Percentiles rank a stretch among this genome's conserved stretches.
Conservation (phyloP, 352 stramenopile species). For the Phytophthora sansomeana region DNA sequence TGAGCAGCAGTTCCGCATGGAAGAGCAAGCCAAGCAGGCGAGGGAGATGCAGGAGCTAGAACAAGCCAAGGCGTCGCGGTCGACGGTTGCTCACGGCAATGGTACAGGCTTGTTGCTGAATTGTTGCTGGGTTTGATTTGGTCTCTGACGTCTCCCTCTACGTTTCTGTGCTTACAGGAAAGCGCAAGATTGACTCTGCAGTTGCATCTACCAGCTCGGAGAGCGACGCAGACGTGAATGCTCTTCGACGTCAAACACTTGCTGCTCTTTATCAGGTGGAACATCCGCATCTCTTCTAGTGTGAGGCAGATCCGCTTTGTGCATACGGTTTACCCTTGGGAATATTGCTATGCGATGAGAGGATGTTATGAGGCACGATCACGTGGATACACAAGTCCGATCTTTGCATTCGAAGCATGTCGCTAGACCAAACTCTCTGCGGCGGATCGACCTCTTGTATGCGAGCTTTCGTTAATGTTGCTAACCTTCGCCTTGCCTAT, state of each 20-base stretch:
- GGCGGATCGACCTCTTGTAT: conserved; percentile 5
- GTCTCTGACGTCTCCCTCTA: neutral
- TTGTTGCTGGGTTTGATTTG: conserved; percentile 1
- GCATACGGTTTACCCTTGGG: conserved; percentile 4
- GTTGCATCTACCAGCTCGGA: conserved; percentile 15
- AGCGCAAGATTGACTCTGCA: conserved; percentile 60
- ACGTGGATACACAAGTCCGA: conserved; percentile 12
- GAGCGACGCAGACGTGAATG: conserved; percentile 54
- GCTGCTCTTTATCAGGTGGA: conserved; percentile 78
- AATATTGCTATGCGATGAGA: conserved; percentile 12
- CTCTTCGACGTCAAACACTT: conserved; percentile 65
- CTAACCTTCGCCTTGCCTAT: conserved; percentile 26
- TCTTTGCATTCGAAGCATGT: conserved; percentile 25
- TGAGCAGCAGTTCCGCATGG: conserved; percentile 71
- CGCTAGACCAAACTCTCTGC: conserved; percentile 18
- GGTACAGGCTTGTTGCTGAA: conserved; percentile 31
- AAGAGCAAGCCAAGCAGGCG: conserved; percentile 69
- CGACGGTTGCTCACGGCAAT: conserved; percentile 19
- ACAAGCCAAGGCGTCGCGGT: conserved; percentile 20
- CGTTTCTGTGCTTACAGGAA: conserved; percentile 18
- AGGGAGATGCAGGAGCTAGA: conserved; percentile 56
- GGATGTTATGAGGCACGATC: conserved; percentile 23
- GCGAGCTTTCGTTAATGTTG: conserved; percentile 10
- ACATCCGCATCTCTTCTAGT: conserved; percentile 57
- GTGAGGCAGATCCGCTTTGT: conserved; percentile 2